Evolutionary conservation across 176 grass and related monocot species (phyloP).

Genomic region (Aegilops speltoides): DNA sequence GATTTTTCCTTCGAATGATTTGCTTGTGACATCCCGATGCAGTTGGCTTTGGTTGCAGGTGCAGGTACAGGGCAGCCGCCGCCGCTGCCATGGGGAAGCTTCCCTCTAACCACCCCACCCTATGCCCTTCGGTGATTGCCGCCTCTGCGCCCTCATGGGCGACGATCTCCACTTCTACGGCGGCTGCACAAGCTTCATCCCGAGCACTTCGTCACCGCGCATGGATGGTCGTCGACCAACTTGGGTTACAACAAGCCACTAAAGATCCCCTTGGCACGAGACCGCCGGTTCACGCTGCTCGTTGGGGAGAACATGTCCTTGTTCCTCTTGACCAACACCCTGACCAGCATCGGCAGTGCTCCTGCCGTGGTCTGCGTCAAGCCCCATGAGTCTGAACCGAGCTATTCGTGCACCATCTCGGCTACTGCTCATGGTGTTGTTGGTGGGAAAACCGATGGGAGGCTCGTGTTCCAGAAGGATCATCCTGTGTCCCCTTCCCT

Average conservation of each 20-base stretch:
- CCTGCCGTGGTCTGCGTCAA: background rate
- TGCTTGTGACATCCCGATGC: too few species aligned
- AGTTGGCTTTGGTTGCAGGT: too few species aligned
- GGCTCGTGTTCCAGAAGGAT: slow-evolving; percentile 23
- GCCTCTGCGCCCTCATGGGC: too few species aligned
- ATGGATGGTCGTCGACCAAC: background rate
- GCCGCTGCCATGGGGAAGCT: too few species aligned
- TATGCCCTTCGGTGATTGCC: too few species aligned
- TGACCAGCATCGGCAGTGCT: background rate
- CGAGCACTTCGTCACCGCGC: slow-evolving; percentile 7
- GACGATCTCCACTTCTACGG: too few species aligned
- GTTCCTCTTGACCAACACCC: slow-evolving; percentile 17
- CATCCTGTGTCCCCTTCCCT: background rate
- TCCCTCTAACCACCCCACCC: too few species aligned
- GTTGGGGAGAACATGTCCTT: slow-evolving; percentile 14
- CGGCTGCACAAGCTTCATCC: too few species aligned
- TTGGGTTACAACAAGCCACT: background rate
- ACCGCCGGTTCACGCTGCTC: slow-evolving; percentile 2
- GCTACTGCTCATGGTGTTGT: background rate
- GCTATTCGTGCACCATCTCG: slow-evolving; percentile 15
- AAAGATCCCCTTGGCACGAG: background rate
- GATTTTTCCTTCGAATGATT: too few species aligned
- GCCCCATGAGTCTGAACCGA: background rate
- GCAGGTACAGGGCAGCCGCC: too few species aligned
- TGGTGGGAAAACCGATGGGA: background rate